Evolutionary conservation across 164 flowering plant species (phyloP).

Genomic region (Macadamia integrifolia): DNA sequence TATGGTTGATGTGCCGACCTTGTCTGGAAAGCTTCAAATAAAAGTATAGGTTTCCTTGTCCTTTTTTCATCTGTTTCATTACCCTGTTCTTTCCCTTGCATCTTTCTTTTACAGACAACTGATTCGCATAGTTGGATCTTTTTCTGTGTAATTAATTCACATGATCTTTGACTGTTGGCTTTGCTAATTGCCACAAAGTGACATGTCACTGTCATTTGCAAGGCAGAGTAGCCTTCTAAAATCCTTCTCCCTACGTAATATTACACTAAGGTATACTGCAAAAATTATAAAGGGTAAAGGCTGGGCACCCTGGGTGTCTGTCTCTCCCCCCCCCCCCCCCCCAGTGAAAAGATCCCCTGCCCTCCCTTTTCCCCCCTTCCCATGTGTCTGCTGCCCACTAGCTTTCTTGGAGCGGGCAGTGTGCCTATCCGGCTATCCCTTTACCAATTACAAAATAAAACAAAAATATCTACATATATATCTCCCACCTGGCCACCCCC

Average conservation of each 20-base stretch:
- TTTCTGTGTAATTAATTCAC: background rate
- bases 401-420: too few relatives aligned
- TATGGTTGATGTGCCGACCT: conserved; percentile 72
- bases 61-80: conserved; percentile 4
- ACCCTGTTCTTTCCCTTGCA: conserved; percentile 7
- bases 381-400: too few relatives aligned
- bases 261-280: background rate
- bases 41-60: conserved; percentile 35
- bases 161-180: background rate
- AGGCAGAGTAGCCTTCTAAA: background rate
- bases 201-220: background rate
- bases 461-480: too few relatives aligned
- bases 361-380: too few relatives aligned
- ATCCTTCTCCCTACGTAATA: background rate
- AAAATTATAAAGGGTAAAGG: background rate
- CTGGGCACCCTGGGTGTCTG: too few relatives aligned
- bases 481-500: too few relatives aligned
- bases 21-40: conserved; percentile 61
- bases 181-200: background rate
- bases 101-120: background rate
- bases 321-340: too few relatives aligned
- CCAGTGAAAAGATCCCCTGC: too few relatives aligned
- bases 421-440: too few relatives aligned
- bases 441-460: too few relatives aligned
- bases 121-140: background rate